Conservation (phyloP, 2,329 filamentous ascomycete genomes). For the Sporothrix dimorphospora region DNA sequence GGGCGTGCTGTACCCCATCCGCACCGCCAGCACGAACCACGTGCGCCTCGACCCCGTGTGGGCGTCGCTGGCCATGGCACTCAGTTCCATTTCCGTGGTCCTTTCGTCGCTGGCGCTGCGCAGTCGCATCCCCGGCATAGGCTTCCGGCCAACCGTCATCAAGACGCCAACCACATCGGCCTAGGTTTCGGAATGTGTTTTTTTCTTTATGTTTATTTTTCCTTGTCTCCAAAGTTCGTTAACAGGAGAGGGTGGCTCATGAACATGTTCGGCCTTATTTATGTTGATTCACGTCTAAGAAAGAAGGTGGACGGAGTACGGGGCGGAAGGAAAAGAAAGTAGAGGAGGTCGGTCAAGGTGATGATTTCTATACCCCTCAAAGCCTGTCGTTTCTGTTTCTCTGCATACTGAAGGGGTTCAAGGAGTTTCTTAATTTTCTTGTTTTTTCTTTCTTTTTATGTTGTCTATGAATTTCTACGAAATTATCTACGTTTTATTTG, state of each 20-base stretch:
- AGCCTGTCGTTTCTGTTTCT: background rate
- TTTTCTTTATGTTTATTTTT: background rate
- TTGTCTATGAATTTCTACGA: background rate
- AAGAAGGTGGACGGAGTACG: background rate
- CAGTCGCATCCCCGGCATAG: slow-evolving; percentile 48
- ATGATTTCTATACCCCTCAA: background rate
- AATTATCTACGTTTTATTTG: background rate
- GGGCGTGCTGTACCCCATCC: slow-evolving; percentile 70
- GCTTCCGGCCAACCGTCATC: slow-evolving; percentile 45
- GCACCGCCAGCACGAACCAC: slow-evolving; percentile 53
- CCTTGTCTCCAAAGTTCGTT: background rate
- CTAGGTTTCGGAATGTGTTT: background rate
- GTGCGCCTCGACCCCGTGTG: slow-evolving; percentile 75
- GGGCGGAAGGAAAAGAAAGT: background rate
- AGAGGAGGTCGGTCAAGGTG: background rate
- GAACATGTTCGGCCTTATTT: background rate
- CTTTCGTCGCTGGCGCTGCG: slow-evolving; percentile 76
- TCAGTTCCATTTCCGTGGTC: slow-evolving; percentile 89
- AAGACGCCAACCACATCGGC: background rate
- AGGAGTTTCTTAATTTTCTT: background rate
- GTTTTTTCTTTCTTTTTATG: background rate
- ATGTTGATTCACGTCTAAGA: background rate
- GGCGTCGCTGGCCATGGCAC: slow-evolving; percentile 89
- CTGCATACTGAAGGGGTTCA: background rate
- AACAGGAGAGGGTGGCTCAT: too few relatives aligned